phyloP scores from a whole-genome alignment of 805 yeast species.

The Myxozyma geophila region DNA sequence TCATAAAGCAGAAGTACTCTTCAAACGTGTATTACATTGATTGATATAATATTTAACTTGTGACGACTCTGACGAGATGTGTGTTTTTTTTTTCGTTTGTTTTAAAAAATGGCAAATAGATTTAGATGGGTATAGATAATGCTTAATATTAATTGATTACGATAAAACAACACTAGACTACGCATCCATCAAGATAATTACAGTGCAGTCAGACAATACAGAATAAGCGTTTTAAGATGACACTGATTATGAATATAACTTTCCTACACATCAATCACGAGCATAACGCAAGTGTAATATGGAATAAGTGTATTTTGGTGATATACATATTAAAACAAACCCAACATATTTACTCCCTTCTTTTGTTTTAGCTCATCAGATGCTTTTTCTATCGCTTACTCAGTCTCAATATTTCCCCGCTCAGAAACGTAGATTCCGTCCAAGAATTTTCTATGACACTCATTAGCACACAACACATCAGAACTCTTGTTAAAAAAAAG shows the following conservation, averaged over 20 bases:
- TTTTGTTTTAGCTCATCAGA: conserved; percentile 1
- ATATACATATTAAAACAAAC: conserved; percentile 4
- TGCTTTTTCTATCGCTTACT: conserved; percentile 38
- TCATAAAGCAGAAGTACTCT: neutral
- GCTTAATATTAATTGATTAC: neutral
- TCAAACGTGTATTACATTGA: neutral
- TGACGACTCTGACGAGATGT: neutral
- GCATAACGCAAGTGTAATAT: neutral
- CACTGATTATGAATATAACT: neutral
- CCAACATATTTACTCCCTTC: conserved; percentile 6
- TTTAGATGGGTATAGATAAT: neutral
- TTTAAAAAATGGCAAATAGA: neutral
- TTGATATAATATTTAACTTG: neutral
- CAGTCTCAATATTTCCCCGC: conserved; percentile 85
- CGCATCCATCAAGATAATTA: too few relatives aligned
- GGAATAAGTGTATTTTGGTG: conserved; percentile 3
- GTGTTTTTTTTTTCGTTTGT: neutral
- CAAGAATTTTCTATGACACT: conserved; percentile 68
- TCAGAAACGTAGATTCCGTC: conserved; percentile 99
- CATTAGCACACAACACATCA: neutral
- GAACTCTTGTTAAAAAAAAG: neutral
- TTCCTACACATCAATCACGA: neutral
- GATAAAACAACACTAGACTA: neutral
- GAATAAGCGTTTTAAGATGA: too few relatives aligned
- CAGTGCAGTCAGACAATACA: too few relatives aligned